phyloP scores from a whole-genome alignment of 2,329 filamentous ascomycete species.

The Pseudofabraea citricarpa region DNA sequence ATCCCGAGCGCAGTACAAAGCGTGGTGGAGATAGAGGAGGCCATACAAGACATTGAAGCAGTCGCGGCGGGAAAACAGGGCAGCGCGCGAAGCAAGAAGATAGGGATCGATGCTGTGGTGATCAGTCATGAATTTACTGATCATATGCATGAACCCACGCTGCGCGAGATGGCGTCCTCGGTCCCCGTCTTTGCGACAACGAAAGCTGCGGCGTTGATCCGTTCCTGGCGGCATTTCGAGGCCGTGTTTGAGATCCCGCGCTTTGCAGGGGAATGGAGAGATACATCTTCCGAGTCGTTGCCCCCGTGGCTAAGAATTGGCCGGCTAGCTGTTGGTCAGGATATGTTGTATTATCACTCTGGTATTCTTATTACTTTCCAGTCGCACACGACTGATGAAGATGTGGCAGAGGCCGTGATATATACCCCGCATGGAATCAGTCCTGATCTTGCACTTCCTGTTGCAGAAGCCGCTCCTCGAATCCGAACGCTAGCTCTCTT shows the following conservation, averaged over 20 bases:
- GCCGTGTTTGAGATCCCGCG: slow-evolving; percentile 37
- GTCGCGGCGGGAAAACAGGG: not conserved
- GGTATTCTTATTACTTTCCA: slow-evolving; percentile 54
- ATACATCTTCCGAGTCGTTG: slow-evolving; percentile 27
- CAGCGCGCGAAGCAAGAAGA: slow-evolving; percentile 16
- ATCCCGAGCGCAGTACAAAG: slow-evolving; percentile 47
- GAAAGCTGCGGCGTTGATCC: slow-evolving; percentile 52
- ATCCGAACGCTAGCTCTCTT: slow-evolving; percentile 53
- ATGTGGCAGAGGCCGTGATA: slow-evolving; percentile 47
- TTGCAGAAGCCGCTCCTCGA: slow-evolving; percentile 38
- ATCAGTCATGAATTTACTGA: slow-evolving; percentile 66
- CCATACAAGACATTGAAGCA: slow-evolving; percentile 45
- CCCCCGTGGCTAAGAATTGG: slow-evolving; percentile 59
- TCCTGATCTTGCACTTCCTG: slow-evolving; percentile 36
- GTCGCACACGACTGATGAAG: slow-evolving; percentile 15
- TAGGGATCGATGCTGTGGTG: slow-evolving; percentile 51
- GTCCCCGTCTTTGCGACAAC: slow-evolving; percentile 57
- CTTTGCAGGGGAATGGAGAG: slow-evolving; percentile 25
- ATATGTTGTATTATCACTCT: slow-evolving; percentile 54
- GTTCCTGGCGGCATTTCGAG: slow-evolving; percentile 55
- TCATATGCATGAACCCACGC: slow-evolving; percentile 59
- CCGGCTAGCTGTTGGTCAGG: slow-evolving; percentile 46
- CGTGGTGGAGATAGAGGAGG: slow-evolving; percentile 48
- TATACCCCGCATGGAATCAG: slow-evolving; percentile 62
- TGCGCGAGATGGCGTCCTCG: slow-evolving; percentile 45